phyloP scores from a whole-genome alignment of 2,329 filamentous ascomycete species.

The Epichloe hybrida region DNA sequence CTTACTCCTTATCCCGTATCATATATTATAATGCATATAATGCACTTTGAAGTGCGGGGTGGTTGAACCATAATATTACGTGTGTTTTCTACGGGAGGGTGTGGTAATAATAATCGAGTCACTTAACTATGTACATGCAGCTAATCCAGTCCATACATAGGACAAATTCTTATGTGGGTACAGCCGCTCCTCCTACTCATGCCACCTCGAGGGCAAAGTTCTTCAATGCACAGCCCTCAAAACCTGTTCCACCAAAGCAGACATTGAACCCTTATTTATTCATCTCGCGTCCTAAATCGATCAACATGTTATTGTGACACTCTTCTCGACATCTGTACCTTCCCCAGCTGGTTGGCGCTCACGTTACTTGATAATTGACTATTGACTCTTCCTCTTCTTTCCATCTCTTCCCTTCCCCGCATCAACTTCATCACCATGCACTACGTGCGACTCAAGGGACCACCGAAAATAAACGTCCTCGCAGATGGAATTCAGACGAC shows the following conservation, averaged over 20 bases:
- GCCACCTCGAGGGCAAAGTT: not conserved
- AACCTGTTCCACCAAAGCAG: not conserved
- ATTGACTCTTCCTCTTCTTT: not conserved
- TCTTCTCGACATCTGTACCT: not conserved
- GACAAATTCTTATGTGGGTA: too few relatives aligned
- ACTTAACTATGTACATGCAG: too few relatives aligned
- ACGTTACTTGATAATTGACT: not conserved
- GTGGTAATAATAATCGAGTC: too few relatives aligned
- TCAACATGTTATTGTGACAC: not conserved
- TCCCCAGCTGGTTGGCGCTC: not conserved
- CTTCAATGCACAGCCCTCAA: not conserved
- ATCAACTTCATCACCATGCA: slow-evolving; percentile 30
- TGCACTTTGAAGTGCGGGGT: too few relatives aligned
- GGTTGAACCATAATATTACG: too few relatives aligned
- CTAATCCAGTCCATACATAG: too few relatives aligned
- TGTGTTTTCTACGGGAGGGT: too few relatives aligned
- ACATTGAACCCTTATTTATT: not conserved
- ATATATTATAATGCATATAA: too few relatives aligned
- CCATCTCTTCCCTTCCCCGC: not conserved
- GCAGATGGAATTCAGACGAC: slow-evolving; percentile 19
- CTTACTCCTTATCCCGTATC: too few relatives aligned
- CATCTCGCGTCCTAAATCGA: not conserved
- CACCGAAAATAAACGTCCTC: slow-evolving; percentile 24
- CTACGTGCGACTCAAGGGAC: slow-evolving; percentile 41
- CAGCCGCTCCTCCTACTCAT: not conserved